phyloP scores from a whole-genome alignment of 768 basidiomycete genomes.

The Pleurotus pulmonarius region DNA sequence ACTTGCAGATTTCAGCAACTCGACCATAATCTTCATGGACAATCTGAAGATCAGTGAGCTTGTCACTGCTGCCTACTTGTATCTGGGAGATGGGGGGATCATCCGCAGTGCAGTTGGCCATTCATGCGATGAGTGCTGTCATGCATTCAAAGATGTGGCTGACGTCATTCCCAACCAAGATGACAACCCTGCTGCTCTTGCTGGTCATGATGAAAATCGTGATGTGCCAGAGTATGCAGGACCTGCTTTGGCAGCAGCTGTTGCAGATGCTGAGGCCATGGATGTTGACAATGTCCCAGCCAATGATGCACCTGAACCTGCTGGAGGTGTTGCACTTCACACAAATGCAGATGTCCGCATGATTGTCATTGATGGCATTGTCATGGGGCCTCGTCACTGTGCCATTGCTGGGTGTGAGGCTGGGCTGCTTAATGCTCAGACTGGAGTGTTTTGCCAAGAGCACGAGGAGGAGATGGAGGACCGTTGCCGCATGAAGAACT shows the following conservation, averaged over 20 bases:
- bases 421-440: constrained; percentile 4
- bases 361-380: constrained; percentile 14
- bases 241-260: not conserved
- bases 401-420: constrained; percentile 6
- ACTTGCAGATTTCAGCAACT: constrained; percentile 9
- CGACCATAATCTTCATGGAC: constrained; percentile 2
- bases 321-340: not conserved
- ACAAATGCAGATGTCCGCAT: not conserved
- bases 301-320: not conserved
- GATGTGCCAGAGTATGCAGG: constrained; percentile 1
- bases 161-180: not conserved
- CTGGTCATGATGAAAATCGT: constrained; percentile 5
- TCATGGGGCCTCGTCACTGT: constrained; percentile 12
- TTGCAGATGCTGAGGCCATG: not conserved
- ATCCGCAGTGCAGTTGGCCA: constrained; percentile 6
- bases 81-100: constrained; percentile 9
- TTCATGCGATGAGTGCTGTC: constrained; percentile 10
- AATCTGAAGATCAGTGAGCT: constrained; percentile 6
- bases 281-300: not conserved
- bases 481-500: constrained; percentile 6
- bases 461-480: not conserved
- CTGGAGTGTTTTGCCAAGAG: not conserved
- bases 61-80: not conserved
- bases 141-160: constrained; percentile 8
- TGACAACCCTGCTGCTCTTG: not conserved